These are phyloP conservation scores for Chrysosporium queenslandicum DNA, from an alignment of 2,329 filamentous ascomycete genomes.

Conservation along the genomic window DNA sequence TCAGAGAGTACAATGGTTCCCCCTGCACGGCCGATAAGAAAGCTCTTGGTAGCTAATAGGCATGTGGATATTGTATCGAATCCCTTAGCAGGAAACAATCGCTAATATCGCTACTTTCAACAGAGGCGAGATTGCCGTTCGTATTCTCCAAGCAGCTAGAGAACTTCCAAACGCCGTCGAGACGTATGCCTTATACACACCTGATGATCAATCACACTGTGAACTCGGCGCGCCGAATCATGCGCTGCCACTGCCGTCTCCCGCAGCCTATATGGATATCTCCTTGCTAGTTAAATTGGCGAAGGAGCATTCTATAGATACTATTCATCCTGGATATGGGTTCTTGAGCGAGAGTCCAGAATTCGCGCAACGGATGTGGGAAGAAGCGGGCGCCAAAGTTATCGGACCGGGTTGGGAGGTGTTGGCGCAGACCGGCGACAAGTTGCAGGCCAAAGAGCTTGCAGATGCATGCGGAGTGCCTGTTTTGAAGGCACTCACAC, in stretches of 20 bases:
- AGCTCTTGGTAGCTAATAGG: slow-evolving; percentile 47
- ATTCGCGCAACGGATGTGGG: slow-evolving; percentile 43
- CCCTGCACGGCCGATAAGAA: slow-evolving; percentile 35
- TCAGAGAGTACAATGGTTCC: slow-evolving; percentile 18
- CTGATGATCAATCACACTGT: slow-evolving; percentile 47
- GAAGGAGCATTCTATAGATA: slow-evolving; percentile 44
- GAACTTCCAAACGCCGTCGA: slow-evolving; percentile 44
- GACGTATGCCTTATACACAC: slow-evolving; percentile 48
- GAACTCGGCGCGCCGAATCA: slow-evolving; percentile 40
- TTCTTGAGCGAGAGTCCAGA: slow-evolving; percentile 51
- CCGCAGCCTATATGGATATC: slow-evolving; percentile 46
- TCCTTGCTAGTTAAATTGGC: slow-evolving; percentile 40
- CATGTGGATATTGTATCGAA: slow-evolving; percentile 19
- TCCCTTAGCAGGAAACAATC: neutral
- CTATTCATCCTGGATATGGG: slow-evolving; percentile 51
- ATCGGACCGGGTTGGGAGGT: slow-evolving; percentile 51
- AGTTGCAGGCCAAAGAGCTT: slow-evolving; percentile 44
- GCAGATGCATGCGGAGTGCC: slow-evolving; percentile 45
- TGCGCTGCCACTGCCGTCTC: slow-evolving; percentile 42
- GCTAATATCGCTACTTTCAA: slow-evolving; percentile 7
- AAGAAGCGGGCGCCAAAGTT: slow-evolving; percentile 40
- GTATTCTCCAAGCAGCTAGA: slow-evolving; percentile 50
- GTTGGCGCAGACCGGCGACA: slow-evolving; percentile 47
- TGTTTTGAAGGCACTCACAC: slow-evolving; percentile 40
- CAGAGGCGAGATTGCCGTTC: slow-evolving; percentile 55